Percentiles rank a stretch among this genome's conserved stretches.
These are phyloP conservation scores for Yarrowia osloensis DNA, from an alignment of 805 yeast species.

Conservation along the genomic window DNA sequence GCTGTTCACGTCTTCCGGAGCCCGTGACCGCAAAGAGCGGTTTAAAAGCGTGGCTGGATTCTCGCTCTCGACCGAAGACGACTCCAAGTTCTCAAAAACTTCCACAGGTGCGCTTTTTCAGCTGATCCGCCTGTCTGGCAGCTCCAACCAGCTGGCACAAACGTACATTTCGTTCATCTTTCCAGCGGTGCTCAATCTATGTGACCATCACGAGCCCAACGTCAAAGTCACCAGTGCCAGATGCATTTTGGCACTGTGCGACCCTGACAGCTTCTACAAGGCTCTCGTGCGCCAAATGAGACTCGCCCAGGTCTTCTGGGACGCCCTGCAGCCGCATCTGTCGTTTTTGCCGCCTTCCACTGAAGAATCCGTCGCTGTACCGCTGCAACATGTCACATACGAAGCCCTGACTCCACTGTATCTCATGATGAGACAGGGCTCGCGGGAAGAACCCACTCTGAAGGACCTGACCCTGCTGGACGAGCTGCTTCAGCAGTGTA, in stretches of 20 bases:
- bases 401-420: not conserved
- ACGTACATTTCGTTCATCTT: conserved; percentile 41
- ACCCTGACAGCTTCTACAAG: conserved; percentile 26
- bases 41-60: conserved; percentile 22
- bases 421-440: conserved; percentile 12
- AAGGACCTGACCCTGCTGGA: conserved; percentile 4
- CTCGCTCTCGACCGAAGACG: not conserved
- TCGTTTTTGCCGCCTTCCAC: conserved; percentile 42
- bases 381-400: not conserved
- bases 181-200: conserved; percentile 40
- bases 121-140: conserved; percentile 19
- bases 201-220: conserved; percentile 39
- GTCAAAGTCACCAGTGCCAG: conserved; percentile 38
- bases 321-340: conserved; percentile 38
- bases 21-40: not conserved
- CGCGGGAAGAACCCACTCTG: not conserved
- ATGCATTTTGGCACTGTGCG: conserved; percentile 25
- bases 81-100: not conserved
- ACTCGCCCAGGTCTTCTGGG: conserved; percentile 39
- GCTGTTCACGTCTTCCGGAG: not conserved
- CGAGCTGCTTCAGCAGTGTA: conserved; percentile 3
- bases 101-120: conserved; percentile 7
- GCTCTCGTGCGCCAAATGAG: conserved; percentile 35
- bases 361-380: not conserved
- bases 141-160: conserved; percentile 17